These are phyloP conservation scores for Lyophyllum decastes DNA, from an alignment of 768 basidiomycete genomes.

Conservation along the genomic window DNA sequence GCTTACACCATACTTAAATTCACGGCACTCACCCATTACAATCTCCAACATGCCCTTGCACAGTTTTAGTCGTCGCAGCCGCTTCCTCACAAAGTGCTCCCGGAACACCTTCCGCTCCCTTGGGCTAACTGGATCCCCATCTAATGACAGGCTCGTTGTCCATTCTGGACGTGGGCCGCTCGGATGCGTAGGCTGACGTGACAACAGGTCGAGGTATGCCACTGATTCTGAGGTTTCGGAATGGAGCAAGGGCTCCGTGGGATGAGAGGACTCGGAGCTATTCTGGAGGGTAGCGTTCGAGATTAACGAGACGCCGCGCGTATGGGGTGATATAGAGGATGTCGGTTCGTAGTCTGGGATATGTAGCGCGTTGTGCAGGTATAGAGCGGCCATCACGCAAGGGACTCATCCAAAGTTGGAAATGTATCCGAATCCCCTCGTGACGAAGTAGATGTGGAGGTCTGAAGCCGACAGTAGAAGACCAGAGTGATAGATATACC, in stretches of 20 bases:
- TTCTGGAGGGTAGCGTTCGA: slow-evolving; percentile 39
- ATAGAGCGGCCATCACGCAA: slow-evolving; percentile 55
- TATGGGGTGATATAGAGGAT: slow-evolving; percentile 43
- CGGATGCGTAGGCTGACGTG: slow-evolving; percentile 31
- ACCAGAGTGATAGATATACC: neutral
- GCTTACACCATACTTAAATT: neutral
- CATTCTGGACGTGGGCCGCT: slow-evolving; percentile 25
- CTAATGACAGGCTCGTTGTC: slow-evolving; percentile 26
- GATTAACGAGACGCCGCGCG: slow-evolving; percentile 38
- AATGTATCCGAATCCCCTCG: slow-evolving; percentile 8
- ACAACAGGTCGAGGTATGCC: slow-evolving; percentile 33
- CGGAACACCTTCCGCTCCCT: slow-evolving; percentile 30
- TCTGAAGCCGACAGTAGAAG: neutral
- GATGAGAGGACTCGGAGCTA: slow-evolving; percentile 40
- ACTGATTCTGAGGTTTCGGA: slow-evolving; percentile 27
- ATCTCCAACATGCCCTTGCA: slow-evolving; percentile 31
- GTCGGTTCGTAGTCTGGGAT: slow-evolving; percentile 28
- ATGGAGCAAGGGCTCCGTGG: slow-evolving; percentile 44
- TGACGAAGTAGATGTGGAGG: neutral
- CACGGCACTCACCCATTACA: slow-evolving; percentile 37
- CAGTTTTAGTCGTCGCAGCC: slow-evolving; percentile 29
- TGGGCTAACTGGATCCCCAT: slow-evolving; percentile 23
- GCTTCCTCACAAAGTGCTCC: slow-evolving; percentile 24
- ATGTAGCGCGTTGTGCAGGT: slow-evolving; percentile 58
- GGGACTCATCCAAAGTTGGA: slow-evolving; percentile 21